These are phyloP conservation scores for Diplodia scrobiculata DNA, from an alignment of 2,329 filamentous ascomycete species.

Conservation along the genomic window DNA sequence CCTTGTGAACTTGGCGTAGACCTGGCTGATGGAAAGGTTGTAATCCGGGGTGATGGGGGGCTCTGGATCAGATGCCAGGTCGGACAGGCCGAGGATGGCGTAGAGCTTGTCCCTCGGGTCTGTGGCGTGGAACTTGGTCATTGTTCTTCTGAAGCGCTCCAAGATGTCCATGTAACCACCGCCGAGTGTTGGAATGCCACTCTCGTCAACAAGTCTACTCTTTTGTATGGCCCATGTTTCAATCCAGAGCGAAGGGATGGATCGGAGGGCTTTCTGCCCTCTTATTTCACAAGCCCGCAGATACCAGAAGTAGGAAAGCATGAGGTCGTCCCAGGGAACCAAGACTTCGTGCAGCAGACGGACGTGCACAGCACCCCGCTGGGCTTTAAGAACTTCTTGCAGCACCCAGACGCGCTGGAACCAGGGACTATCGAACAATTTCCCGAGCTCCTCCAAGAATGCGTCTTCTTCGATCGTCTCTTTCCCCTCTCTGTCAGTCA, in stretches of 20 bases:
- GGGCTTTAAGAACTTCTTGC: neutral
- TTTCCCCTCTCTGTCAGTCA: neutral
- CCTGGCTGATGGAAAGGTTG: neutral
- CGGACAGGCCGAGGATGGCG: neutral
- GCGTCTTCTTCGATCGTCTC: too few relatives aligned
- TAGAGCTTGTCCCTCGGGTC: neutral
- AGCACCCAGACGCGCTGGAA: slow-evolving; percentile 5
- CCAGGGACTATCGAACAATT: neutral
- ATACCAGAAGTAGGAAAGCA: neutral
- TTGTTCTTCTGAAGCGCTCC: neutral
- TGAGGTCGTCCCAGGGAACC: neutral
- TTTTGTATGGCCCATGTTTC: too few relatives aligned
- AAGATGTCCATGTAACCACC: neutral
- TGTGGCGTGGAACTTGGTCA: neutral
- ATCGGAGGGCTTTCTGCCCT: neutral
- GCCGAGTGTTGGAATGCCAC: too few relatives aligned
- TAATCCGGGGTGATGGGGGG: neutral
- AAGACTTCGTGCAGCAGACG: neutral
- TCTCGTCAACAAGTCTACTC: too few relatives aligned
- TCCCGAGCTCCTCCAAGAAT: neutral
- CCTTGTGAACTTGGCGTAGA: neutral
- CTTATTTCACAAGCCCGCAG: neutral
- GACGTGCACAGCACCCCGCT: neutral
- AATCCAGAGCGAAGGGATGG: neutral
- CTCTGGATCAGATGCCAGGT: neutral